phyloP scores from a whole-genome alignment of 1,284 basidiomycete genomes.

The Anthracocystis panici-leucophaei region DNA sequence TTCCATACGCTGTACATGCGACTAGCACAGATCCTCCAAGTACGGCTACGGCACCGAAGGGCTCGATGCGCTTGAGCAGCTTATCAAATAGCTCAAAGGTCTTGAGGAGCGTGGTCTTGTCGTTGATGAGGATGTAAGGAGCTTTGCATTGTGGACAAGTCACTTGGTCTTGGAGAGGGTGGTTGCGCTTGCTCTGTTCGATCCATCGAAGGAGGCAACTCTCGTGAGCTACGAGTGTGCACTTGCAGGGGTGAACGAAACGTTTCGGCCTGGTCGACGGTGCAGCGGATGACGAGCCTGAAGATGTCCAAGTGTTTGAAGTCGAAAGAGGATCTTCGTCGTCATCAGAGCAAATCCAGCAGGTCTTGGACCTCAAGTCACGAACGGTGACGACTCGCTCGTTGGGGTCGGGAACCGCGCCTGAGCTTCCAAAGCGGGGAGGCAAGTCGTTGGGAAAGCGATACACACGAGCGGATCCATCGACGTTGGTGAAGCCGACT shows the following conservation, averaged over 20 bases:
- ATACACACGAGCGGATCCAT: slow-evolving; percentile 38
- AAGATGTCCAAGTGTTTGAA: not conserved
- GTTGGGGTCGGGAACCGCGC: slow-evolving; percentile 13
- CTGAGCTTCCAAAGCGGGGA: slow-evolving; percentile 20
- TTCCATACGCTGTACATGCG: slow-evolving; percentile 54
- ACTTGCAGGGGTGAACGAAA: slow-evolving; percentile 64
- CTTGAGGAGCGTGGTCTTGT: slow-evolving; percentile 41
- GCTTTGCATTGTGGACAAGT: slow-evolving; percentile 59
- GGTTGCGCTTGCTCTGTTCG: slow-evolving; percentile 43
- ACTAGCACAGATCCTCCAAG: slow-evolving; percentile 44
- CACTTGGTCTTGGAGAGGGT: slow-evolving; percentile 38
- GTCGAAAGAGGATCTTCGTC: slow-evolving; percentile 45
- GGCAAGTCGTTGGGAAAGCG: slow-evolving; percentile 35
- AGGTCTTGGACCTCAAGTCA: slow-evolving; percentile 52
- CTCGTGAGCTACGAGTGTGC: slow-evolving; percentile 63
- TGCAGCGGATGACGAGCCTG: not conserved
- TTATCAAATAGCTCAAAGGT: slow-evolving; percentile 48
- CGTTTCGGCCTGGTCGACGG: slow-evolving; percentile 14
- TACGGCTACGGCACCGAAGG: slow-evolving; percentile 33
- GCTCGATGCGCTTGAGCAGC: slow-evolving; percentile 34
- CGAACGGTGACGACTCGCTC: slow-evolving; percentile 51
- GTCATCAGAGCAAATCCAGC: slow-evolving; percentile 65
- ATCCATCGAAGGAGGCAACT: slow-evolving; percentile 60
- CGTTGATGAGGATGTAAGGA: slow-evolving; percentile 52
- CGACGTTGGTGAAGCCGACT: slow-evolving; percentile 24